These are phyloP conservation scores for Entomortierella lignicola DNA, from an alignment of 192 early-diverging fungal species.

Conservation along the genomic window DNA sequence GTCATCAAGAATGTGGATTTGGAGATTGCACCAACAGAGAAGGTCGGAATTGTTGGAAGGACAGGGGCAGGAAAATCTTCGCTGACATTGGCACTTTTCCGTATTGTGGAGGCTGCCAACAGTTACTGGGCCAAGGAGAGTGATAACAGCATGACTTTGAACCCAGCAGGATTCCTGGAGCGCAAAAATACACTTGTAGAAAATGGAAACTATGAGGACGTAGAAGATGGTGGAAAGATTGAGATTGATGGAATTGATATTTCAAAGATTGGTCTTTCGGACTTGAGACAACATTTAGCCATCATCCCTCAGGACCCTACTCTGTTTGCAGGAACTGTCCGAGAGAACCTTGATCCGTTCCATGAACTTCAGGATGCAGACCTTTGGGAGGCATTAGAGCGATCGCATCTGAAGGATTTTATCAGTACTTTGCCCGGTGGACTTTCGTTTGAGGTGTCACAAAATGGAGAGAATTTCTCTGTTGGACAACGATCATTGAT, in stretches of 20 bases:
- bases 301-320: slow-evolving; percentile 88
- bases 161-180: slow-evolving; percentile 7
- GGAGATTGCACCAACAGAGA: slow-evolving; percentile 65
- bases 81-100: slow-evolving; percentile 63
- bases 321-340: slow-evolving; percentile 62
- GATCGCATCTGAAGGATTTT: slow-evolving; percentile 72
- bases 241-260: slow-evolving; percentile 85
- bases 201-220: slow-evolving; percentile 62
- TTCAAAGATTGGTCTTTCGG: slow-evolving; percentile 71
- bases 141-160: slow-evolving; percentile 31
- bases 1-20: slow-evolving; percentile 83
- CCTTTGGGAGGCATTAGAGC: slow-evolving; percentile 78
- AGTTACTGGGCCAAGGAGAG: slow-evolving; percentile 62
- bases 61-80: slow-evolving; percentile 65
- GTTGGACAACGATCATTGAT: slow-evolving; percentile 83
- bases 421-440: slow-evolving; percentile 48
- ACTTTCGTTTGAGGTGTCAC: slow-evolving; percentile 78
- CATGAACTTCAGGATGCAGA: slow-evolving; percentile 76
- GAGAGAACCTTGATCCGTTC: slow-evolving; percentile 93
- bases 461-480: slow-evolving; percentile 85
- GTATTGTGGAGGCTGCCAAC: slow-evolving; percentile 59
- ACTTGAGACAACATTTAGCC: slow-evolving; percentile 78
- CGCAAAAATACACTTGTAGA: background rate
- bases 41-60: slow-evolving; percentile 92
- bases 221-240: slow-evolving; percentile 67